Conservation (phyloP, 306 rosid genomes). For the Vigna angularis region DNA sequence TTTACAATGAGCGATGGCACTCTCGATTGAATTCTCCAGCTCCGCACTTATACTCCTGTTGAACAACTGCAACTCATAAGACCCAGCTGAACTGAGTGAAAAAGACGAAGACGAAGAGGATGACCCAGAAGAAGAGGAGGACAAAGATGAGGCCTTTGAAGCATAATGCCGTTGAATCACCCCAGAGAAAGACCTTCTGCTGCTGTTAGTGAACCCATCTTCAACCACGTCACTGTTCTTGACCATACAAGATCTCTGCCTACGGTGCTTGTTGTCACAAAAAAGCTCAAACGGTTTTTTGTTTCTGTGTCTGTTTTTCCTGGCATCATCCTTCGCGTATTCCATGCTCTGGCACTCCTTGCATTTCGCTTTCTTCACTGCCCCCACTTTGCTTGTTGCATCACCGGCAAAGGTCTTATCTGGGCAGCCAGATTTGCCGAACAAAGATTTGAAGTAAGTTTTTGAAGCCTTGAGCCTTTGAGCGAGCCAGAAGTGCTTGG, state of each 20-base stretch:
- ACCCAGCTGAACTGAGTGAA: slow-evolving; percentile 59
- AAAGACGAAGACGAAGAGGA: slow-evolving; percentile 71
- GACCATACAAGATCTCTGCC: slow-evolving; percentile 36
- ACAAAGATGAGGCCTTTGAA: slow-evolving; percentile 46
- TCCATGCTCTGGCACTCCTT: slow-evolving; percentile 19
- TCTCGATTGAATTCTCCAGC: slow-evolving; percentile 67
- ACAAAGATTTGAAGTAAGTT: slow-evolving; percentile 64
- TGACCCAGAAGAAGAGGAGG: slow-evolving; percentile 52
- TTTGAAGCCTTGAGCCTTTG: slow-evolving; percentile 66
- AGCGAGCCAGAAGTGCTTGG: slow-evolving; percentile 52
- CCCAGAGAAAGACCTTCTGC: slow-evolving; percentile 70
- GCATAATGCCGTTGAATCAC: slow-evolving; percentile 56
- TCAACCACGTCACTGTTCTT: slow-evolving; percentile 50
- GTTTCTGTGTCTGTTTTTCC: slow-evolving; percentile 33
- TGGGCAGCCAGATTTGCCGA: slow-evolving; percentile 58
- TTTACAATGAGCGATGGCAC: slow-evolving; percentile 82
- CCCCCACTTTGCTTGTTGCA: slow-evolving; percentile 40
- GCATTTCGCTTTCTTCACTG: slow-evolving; percentile 35
- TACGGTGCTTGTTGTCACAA: slow-evolving; percentile 26
- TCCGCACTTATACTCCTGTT: slow-evolving; percentile 62
- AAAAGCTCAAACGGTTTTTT: slow-evolving; percentile 42
- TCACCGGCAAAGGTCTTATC: slow-evolving; percentile 48
- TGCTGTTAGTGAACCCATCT: slow-evolving; percentile 28
- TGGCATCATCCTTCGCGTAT: not conserved
- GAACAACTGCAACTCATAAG: slow-evolving; percentile 15